A percentile compares a stretch with the other conserved stretches of the same genome.
Conservation (phyloP, 164 flowering plant genomes). For the Houttuynia cordata region DNA sequence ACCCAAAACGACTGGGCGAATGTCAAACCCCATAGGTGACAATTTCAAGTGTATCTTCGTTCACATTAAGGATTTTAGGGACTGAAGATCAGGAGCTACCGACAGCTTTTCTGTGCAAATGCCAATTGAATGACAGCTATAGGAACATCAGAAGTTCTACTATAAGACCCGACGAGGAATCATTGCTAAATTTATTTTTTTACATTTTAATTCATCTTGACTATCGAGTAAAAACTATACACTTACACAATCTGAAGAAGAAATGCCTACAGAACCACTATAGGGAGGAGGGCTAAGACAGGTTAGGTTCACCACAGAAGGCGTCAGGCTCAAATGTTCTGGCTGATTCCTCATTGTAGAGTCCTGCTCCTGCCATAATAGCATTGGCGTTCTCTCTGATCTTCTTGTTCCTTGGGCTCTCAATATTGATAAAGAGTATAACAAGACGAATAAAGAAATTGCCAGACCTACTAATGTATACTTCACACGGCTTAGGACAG, state of each 20-base stretch:
- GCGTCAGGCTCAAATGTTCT: conserved; percentile 88
- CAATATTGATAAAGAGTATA: conserved; percentile 37
- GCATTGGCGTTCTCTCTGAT: conserved; percentile 21
- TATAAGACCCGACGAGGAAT: background rate
- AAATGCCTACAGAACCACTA: background rate
- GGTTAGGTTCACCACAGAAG: conserved; percentile 62
- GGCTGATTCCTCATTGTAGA: conserved; percentile 78
- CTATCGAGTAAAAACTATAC: background rate
- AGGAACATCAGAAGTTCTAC: background rate
- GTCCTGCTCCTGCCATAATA: conserved; percentile 57
- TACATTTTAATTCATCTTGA: background rate
- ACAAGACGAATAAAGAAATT: conserved; percentile 32
- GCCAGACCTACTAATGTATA: conserved; percentile 58
- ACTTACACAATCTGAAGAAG: background rate
- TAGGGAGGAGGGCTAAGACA: conserved; percentile 5
- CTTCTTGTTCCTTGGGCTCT: conserved; percentile 20
- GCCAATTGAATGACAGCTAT: no score
- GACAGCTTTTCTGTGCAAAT: no score
- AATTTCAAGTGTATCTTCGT: background rate
- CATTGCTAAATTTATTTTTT: background rate
- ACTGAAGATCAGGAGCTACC: no score
- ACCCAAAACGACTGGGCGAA: no score
- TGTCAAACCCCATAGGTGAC: background rate
- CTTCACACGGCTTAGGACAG: conserved; percentile 68
- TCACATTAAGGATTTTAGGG: no score